A percentile compares a stretch with the other conserved stretches of the same genome.
Conservation (phyloP, 768 basidiomycete species). For the Boletus pseudopeckii region DNA sequence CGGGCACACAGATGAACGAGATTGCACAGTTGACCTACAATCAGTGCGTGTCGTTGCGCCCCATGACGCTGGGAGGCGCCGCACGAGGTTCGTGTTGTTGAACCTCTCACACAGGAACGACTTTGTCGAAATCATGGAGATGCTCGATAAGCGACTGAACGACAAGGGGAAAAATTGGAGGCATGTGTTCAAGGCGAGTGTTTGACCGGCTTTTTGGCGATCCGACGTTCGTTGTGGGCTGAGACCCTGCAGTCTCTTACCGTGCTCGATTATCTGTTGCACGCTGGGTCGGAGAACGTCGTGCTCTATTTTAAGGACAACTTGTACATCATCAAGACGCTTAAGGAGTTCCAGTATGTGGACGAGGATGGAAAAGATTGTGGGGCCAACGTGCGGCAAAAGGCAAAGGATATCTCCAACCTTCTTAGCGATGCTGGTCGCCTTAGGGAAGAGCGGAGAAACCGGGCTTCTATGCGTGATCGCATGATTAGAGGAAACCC, state of each 20-base stretch:
- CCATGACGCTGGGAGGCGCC: not conserved
- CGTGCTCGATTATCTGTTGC: conserved; percentile 91
- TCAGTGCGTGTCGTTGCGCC: conserved; percentile 56
- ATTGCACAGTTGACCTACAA: conserved; percentile 96
- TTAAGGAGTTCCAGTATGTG: conserved; percentile 96
- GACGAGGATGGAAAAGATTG: conserved; percentile 97
- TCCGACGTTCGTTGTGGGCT: conserved; percentile 1
- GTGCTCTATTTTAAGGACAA: conserved; percentile 99
- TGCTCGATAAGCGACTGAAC: conserved; percentile 96
- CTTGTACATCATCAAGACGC: conserved; percentile 95
- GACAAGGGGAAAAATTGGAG: conserved; percentile 99
- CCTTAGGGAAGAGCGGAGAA: conserved; percentile 78
- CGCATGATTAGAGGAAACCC: conserved; percentile 74
- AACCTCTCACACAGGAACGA: conserved; percentile 55
- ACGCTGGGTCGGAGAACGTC: conserved; percentile 96
- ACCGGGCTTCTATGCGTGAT: conserved; percentile 89
- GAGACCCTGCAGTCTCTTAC: conserved; percentile 66
- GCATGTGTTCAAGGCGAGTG: conserved; percentile 91
- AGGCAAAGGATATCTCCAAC: conserved; percentile 98
- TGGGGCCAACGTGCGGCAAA: conserved; percentile 95
- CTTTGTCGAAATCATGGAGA: conserved; percentile 99
- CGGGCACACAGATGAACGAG: conserved; percentile 98
- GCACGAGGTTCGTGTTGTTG: not conserved
- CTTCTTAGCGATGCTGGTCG: conserved; percentile 83
- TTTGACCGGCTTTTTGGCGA: not conserved